Evolutionary conservation across 129 eudicot species (phyloP), one percentile per base, ranked within the genome.

Genomic region (Lonicera japonica): DNA sequence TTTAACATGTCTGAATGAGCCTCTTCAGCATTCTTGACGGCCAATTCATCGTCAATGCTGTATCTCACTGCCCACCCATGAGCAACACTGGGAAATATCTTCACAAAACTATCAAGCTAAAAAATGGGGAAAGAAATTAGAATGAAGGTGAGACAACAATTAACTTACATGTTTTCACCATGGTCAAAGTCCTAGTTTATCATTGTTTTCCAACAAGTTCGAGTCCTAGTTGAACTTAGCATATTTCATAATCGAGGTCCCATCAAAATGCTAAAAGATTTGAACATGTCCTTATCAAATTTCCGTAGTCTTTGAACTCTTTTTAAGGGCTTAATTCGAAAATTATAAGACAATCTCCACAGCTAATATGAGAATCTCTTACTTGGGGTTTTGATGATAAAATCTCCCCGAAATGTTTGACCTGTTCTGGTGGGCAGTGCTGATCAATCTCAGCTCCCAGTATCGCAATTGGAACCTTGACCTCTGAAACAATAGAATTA

Each of bases 11-110:
- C 84, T 0, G 23, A 15, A 50, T 75, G 82, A 40, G 88, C 73
- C 64, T 71, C 88, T 70, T 78, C 74, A 8, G 84, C 84, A 29
- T 24, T 21, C 50, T 56, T 69, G 15, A 64, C 69, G 29, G 56
- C 70, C 8, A 19, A 22, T 74, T 82, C 78, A 67, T 82, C 80
- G 0, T 70, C 73, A 34, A 55, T 80, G 0, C 66, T 56, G 61
- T 82, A 77, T 66, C 79, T 74, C 22, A 71, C 60, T 18, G 83
- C 51, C 83, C 83, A 82, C 16, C 87, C 87, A 51, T 82, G 87
- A 15, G 23, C 64, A 60, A 63, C 72, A 16, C 81, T 76, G 8
- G 83, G 80, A 55, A 64, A 82, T 59, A 65, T 63, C 75, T 82
- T 82, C 56, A 77, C 83, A 71, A 54, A 59, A 9, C 68, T 47